Conservation (phyloP, 2,329 filamentous ascomycete species). For the Trichoderma guizhouense region DNA sequence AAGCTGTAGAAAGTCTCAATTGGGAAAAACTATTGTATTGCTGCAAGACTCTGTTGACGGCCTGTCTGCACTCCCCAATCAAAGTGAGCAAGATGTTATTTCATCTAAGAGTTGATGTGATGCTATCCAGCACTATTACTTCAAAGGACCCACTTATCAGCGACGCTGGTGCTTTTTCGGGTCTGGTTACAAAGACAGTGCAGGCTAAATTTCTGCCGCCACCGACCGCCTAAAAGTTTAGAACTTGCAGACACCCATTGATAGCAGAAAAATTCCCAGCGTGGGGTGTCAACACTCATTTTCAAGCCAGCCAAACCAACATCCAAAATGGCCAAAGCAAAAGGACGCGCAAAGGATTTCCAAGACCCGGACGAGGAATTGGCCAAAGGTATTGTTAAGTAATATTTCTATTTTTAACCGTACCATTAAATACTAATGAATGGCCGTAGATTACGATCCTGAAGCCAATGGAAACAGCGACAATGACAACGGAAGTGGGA, state of each 20-base stretch:
- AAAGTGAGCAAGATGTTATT: background rate
- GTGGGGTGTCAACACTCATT: slow-evolving; percentile 26
- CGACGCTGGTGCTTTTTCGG: background rate
- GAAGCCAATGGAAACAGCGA: slow-evolving; percentile 63
- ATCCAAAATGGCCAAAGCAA: slow-evolving; percentile 48
- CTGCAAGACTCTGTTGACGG: background rate
- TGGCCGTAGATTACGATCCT: slow-evolving; percentile 70
- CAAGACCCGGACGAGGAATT: slow-evolving; percentile 60
- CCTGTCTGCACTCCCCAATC: background rate
- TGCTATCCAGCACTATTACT: background rate
- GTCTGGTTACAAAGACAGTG: background rate
- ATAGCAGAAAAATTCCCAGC: slow-evolving; percentile 33
- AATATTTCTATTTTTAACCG: background rate
- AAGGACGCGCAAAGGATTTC: slow-evolving; percentile 57
- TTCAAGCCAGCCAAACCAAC: slow-evolving; percentile 19
- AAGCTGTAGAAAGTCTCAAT: background rate
- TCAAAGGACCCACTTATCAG: background rate
- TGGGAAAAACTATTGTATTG: background rate
- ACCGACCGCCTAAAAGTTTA: slow-evolving; percentile 52
- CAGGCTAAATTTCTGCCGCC: slow-evolving; percentile 39
- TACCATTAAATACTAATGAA: background rate
- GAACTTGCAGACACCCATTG: slow-evolving; percentile 14
- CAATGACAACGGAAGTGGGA: slow-evolving; percentile 49
- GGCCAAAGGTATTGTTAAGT: slow-evolving; percentile 51
- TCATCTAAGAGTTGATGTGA: background rate